Base-by-base conservation (phyloP, 495 filamentous ascomycete genomes). In the Hypoxylon fragiforme region DNA sequence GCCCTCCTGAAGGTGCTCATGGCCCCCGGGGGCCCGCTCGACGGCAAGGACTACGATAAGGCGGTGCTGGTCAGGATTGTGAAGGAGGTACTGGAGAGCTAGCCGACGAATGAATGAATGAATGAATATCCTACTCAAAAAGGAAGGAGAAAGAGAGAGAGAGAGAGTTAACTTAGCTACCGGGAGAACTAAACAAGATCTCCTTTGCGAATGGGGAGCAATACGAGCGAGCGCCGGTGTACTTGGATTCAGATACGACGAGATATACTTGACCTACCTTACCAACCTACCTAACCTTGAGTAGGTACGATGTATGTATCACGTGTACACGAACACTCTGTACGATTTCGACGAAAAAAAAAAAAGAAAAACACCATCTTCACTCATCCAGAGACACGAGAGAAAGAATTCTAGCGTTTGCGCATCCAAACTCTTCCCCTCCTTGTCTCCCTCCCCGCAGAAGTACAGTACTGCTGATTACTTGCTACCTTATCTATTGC, bases 31-130 rank as follows among this genome's bases (percentile, higher is more conserved):
- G 71, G 70, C 1, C 66, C 63, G 18, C 52, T 77, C 31, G 64
- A 70, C n/a, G 73, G 70, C 18, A 72, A 72, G 41, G 44, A 61
- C 24, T 59, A 73, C 21, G 66, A 77, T 13, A 72, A 68, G 59
- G 63, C 57, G 19, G 47, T 53, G 45, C 49, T 74, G 15, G 58
- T 46, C 3, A 63, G 48, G 46, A 50, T 75, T 4, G 67, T 72
- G 1, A 71, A 65, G 59, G 61, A 75, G 48, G 18, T 50, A 1
- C 36, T 40, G 9, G 40, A 3, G 16, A 43, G n/a, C 28, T 41
- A 18, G 28, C 12, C 3, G 31, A 32, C n/a, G n/a, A n/a, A n/a
- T n/a, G n/a, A n/a, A n/a, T n/a, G n/a, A n/a, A n/a, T n/a, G n/a
- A n/a, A n/a, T n/a, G n/a, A n/a, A n/a, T n/a, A n/a, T n/a, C n/a